Evolutionary conservation across 352 stramenopile species (phyloP), one percentile per base, ranked within the genome.

Genomic region (Phytophthora idaei): DNA sequence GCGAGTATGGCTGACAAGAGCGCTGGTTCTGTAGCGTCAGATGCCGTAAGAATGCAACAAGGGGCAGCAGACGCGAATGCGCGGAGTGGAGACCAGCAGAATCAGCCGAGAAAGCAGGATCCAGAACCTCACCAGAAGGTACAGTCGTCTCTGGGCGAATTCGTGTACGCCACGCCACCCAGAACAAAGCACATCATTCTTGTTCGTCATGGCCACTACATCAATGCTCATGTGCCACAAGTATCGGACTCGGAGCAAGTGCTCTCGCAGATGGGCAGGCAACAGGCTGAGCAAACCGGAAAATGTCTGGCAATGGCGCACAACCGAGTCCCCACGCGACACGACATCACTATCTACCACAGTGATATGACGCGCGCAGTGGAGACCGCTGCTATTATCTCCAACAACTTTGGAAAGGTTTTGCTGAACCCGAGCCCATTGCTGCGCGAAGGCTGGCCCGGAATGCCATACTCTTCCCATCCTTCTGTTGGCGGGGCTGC

Each of bases 121-220:
- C 50, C 52, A 57, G 46, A 42, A 3, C 41, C 10, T 28, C 37
- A 42, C 6, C 27, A 64, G 8, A 59, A 63, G 27, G 36, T 53
- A 15, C 68, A 73, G 48, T 69, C 66, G 21, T 74, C 69, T 21
- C 50, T 80, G 32, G 76, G 69, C 37, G 75, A 71, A 11, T 81
- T 92, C 5, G 60, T 90, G 44, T 89, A 81, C 57, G 66, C 82
- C 1, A 74, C 78, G 21, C 77, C 77, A 27, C 80, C 86, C 17
- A 79, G 81, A 51, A 90, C 77, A 32, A 87, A 87, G 17, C 84
- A 94, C 64, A 77, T 95, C 31, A 81, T 95, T 36, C 57, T 95
- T 21, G 69, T 93, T 9, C 87, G 87, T 31, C 87, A 95, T 52
- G 87, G 87, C 10, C 87, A 95, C 52, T 95, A 95, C 61, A 78